Conservation (phyloP, 257 asterid species). For the Knoxia roxburghii region DNA sequence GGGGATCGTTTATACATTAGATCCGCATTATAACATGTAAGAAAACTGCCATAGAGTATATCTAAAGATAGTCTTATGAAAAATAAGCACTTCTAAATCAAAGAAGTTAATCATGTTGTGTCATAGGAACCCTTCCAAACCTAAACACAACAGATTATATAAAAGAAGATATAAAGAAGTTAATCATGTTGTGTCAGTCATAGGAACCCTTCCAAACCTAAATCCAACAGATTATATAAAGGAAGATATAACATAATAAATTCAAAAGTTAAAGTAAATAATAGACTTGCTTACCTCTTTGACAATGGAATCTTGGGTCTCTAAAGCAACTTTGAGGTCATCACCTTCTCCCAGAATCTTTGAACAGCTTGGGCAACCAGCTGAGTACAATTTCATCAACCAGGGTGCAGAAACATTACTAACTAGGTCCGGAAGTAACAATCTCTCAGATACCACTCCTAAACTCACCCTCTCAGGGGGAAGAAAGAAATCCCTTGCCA, state of each 20-base stretch:
- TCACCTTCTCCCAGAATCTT: constrained; percentile 57
- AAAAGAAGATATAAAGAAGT: not conserved
- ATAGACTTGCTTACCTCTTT: constrained; percentile 56
- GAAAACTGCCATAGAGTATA: not conserved
- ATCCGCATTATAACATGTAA: not conserved
- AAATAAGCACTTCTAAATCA: not conserved
- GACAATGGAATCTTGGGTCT: constrained; percentile 53
- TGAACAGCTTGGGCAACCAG: constrained; percentile 70
- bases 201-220: no score
- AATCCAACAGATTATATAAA: not conserved
- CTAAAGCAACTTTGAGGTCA: constrained; percentile 50
- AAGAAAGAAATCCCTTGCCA: constrained; percentile 65
- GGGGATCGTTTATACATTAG: not conserved
- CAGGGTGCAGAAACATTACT: constrained; percentile 58
- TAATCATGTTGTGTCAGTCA: not conserved
- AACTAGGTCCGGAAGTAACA: constrained; percentile 55
- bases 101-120: not conserved
- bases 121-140: not conserved
- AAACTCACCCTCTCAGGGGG: constrained; percentile 73
- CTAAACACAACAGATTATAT: not conserved
- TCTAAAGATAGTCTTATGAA: not conserved
- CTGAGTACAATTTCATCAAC: constrained; percentile 47
- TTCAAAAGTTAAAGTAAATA: constrained; percentile 4
- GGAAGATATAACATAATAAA: not conserved
- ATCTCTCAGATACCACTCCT: constrained; percentile 61